These are phyloP conservation scores for Pseudonectria foliicola DNA, from an alignment of 2,329 filamentous ascomycete species.

Conservation along the genomic window DNA sequence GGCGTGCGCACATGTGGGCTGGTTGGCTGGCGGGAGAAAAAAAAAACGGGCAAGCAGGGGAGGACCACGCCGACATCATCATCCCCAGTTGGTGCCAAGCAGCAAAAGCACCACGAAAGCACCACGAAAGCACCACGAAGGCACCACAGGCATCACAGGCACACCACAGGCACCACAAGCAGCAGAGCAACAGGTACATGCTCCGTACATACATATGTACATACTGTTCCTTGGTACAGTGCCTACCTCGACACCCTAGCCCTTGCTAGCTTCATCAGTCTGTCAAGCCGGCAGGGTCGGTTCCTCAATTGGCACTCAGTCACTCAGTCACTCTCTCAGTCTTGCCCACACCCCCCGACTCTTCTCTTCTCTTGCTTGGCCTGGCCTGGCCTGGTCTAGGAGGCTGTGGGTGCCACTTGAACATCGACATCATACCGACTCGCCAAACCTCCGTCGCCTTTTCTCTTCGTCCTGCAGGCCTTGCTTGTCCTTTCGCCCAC, in stretches of 20 bases:
- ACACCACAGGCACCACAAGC: no score
- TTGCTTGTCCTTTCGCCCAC: conserved; percentile 8
- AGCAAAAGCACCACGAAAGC: conserved; percentile 11
- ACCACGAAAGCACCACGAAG: no score
- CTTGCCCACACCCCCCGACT: conserved; percentile 7
- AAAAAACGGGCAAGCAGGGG: conserved; percentile 20
- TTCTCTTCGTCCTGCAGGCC: conserved; percentile 14
- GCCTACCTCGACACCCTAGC: conserved; percentile 19
- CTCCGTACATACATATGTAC: no score
- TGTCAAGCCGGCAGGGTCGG: conserved; percentile 23
- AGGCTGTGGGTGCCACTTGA: no score
- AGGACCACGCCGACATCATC: conserved; percentile 17
- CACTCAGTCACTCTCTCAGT: conserved; percentile 16
- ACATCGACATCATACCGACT: conserved; percentile 21
- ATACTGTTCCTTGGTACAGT: no score
- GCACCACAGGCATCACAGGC: no score
- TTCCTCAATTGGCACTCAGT: conserved; percentile 22
- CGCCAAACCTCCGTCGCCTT: conserved; percentile 14
- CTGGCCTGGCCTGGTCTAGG: no score
- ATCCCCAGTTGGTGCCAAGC: conserved; percentile 19
- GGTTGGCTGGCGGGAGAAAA: conserved; percentile 14
- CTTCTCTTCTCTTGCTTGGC: no score
- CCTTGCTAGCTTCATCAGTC: conserved; percentile 21
- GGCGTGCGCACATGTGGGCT: conserved; percentile 9
- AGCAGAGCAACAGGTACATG: no score